Evolutionary conservation across 352 stramenopile genomes (phyloP), one percentile per base, ranked within the genome.

Genomic region (Aphanomyces euteiches): DNA sequence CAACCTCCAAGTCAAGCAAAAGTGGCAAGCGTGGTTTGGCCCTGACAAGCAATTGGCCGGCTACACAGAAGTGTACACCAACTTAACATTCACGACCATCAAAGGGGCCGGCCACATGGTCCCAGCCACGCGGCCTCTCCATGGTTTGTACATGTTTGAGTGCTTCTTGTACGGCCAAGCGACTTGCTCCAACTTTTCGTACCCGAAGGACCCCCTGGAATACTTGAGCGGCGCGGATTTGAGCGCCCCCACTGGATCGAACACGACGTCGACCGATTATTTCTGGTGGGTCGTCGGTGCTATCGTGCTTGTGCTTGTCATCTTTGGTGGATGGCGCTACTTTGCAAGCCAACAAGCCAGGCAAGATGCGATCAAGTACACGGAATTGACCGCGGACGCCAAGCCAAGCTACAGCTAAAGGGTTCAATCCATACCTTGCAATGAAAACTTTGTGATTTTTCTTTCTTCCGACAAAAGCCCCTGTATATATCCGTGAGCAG

Each of bases 31-130:
- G 34, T 90, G 82, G 82, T 63, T 80, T 38, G 78, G 78, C 0
- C 79, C 80, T 1, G 82, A 88, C 58, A 38, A 69, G 28, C 89
- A 97, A 73, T 83, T 93, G 61, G 90, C 78, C 7, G 90, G 90
- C 12, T 90, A 96, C 67, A 79, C 91, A 28, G 80, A 92, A 56
- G 79, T 80, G 36, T 97, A 83, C 56, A 76, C 95, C 21, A 84
- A 80, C 17, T 67, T 96, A 5, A 83, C 78, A 0, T 97, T 93
- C 77, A 80, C 96, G 66, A 98, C 90, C 1, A 88, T 97, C 73
- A 91, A 94, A 50, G 90, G 89, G 36, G 86, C 86, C 3, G 92
- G 92, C 7, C 90, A 97, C 74, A 92, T 97, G 82, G 90, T 89
- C 34, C 80, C 82, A 19, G 15, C 60, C 28, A 60, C 50, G 6